A percentile compares a stretch with the other conserved stretches of the same genome.
These are phyloP conservation scores for Juglanconis oblonga DNA, from an alignment of 2,329 filamentous ascomycete genomes.

Conservation along the genomic window DNA sequence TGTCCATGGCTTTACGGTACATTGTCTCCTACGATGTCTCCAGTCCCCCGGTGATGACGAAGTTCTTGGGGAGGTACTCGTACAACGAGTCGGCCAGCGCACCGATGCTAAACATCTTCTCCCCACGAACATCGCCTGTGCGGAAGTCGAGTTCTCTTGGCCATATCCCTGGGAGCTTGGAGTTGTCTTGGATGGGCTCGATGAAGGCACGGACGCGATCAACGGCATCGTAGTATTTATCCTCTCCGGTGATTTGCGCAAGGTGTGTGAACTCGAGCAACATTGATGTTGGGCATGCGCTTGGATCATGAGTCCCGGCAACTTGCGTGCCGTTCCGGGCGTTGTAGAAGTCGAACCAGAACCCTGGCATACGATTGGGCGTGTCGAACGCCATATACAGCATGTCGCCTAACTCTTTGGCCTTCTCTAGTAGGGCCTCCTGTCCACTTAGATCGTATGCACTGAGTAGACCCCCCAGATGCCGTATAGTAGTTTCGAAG, in stretches of 20 bases:
- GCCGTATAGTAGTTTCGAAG: slow-evolving; percentile 90
- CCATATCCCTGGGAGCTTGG: slow-evolving; percentile 75
- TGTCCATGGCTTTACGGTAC: slow-evolving; percentile 53
- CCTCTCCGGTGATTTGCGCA: slow-evolving; percentile 64
- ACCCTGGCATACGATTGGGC: slow-evolving; percentile 48
- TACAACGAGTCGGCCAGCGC: slow-evolving; percentile 55
- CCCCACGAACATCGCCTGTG: slow-evolving; percentile 40
- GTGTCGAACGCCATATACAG: slow-evolving; percentile 59
- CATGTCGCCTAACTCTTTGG: slow-evolving; percentile 74
- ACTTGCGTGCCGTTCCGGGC: slow-evolving; percentile 32
- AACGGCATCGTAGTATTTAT: slow-evolving; percentile 69
- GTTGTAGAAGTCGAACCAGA: slow-evolving; percentile 51
- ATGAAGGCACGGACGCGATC: slow-evolving; percentile 62
- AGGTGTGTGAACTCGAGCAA: slow-evolving; percentile 69
- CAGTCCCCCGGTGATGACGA: slow-evolving; percentile 63
- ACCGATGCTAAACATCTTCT: slow-evolving; percentile 47
- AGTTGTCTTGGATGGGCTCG: slow-evolving; percentile 64
- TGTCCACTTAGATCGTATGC: slow-evolving; percentile 85
- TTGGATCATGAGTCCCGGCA: slow-evolving; percentile 34
- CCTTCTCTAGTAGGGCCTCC: slow-evolving; percentile 69
- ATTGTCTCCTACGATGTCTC: slow-evolving; percentile 58
- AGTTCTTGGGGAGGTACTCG: slow-evolving; percentile 61
- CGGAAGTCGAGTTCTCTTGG: slow-evolving; percentile 60
- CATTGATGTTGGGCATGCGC: slow-evolving; percentile 53
- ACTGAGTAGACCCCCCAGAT: slow-evolving; percentile 79